Conservation (phyloP, 352 stramenopile genomes). For the Pseudoperonospora humuli region DNA sequence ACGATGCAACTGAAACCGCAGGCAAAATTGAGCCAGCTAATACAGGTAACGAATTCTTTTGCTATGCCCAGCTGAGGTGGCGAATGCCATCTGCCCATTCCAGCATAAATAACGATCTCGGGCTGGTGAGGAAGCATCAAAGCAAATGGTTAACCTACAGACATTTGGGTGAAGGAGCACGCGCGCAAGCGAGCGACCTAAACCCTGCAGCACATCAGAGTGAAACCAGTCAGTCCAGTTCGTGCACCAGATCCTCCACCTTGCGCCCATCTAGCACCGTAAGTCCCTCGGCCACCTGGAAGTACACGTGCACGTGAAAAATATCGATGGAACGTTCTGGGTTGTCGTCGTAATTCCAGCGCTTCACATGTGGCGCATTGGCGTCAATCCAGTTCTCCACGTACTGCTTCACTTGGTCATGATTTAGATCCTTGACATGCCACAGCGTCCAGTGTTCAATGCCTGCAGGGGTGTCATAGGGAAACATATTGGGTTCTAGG, state of each 20-base stretch:
- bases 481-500: constrained; percentile 87
- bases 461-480: constrained; percentile 79
- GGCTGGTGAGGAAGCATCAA: constrained; percentile 1
- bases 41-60: too few species aligned
- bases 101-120: constrained; percentile 23
- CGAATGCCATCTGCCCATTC: constrained; percentile 2
- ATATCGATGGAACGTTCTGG: constrained; percentile 85
- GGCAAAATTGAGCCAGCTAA: neutral
- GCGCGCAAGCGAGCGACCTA: constrained; percentile 11
- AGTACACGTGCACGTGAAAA: constrained; percentile 87
- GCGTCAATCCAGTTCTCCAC: constrained; percentile 85
- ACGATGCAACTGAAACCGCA: constrained; percentile 4
- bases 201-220: constrained; percentile 21
- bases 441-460: constrained; percentile 87
- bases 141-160: constrained; percentile 22
- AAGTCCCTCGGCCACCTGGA: constrained; percentile 51
- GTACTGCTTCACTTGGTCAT: constrained; percentile 83
- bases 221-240: constrained; percentile 46
- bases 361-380: constrained; percentile 64
- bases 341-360: constrained; percentile 88
- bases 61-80: neutral
- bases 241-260: constrained; percentile 64
- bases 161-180: constrained; percentile 11
- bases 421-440: constrained; percentile 66
- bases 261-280: constrained; percentile 54